phyloP scores from a whole-genome alignment of 2,329 filamentous ascomycete genomes.

The Atkinsonella texensis region DNA sequence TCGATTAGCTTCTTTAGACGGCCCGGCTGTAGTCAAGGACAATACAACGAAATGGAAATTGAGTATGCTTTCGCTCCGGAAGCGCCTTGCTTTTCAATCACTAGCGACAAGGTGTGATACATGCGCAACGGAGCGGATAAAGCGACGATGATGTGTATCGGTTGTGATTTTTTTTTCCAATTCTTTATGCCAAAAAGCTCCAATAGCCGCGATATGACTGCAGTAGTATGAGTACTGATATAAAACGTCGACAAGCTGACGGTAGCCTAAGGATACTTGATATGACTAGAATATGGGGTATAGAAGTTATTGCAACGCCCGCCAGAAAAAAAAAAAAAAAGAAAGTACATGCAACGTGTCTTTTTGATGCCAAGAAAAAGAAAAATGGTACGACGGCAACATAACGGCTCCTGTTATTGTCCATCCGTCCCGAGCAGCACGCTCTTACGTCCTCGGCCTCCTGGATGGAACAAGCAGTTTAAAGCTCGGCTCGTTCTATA shows the following conservation, averaged over 20 bases:
- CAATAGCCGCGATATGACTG: too few species aligned
- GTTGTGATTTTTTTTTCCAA: too few species aligned
- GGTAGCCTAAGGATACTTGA: background rate
- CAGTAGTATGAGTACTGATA: background rate
- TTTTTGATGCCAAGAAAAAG: too few species aligned
- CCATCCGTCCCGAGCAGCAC: background rate
- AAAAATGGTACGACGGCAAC: background rate
- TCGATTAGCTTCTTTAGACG: constrained; percentile 17
- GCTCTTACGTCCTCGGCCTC: too few species aligned
- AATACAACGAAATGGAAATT: constrained; percentile 9
- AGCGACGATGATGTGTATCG: too few species aligned
- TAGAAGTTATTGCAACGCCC: background rate
- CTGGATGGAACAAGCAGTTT: background rate
- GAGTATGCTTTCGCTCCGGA: background rate
- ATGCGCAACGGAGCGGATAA: background rate
- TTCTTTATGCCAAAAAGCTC: background rate
- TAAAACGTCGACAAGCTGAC: background rate
- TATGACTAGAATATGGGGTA: background rate
- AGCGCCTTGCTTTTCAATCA: background rate
- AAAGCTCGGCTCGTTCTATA: constrained; percentile 21
- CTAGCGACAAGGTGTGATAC: background rate
- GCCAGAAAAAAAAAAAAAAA: background rate
- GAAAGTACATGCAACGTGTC: background rate
- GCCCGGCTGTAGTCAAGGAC: constrained; percentile 23
- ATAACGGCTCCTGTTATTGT: background rate